These are phyloP conservation scores for Fusarium siculi DNA, from an alignment of 2,329 filamentous ascomycete species.

Conservation along the genomic window DNA sequence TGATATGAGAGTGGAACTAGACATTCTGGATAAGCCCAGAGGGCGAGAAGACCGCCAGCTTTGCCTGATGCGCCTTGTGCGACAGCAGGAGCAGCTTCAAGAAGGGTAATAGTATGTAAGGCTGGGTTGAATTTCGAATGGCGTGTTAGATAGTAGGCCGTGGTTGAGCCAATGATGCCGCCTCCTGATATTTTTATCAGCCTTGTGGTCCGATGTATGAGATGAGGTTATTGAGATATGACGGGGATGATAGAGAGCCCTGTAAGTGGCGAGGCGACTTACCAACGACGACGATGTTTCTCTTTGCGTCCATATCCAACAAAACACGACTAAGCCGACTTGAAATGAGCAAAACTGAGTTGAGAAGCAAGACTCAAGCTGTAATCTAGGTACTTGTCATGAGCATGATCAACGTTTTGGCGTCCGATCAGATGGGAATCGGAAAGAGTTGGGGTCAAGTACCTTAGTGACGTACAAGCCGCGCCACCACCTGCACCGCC, in stretches of 20 bases:
- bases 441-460: not conserved
- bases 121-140: conserved; percentile 82
- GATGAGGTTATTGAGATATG: conserved; percentile 11
- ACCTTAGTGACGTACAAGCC: conserved; percentile 16
- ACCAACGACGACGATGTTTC: conserved; percentile 64
- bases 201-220: not conserved
- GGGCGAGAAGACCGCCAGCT: conserved; percentile 87
- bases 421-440: conserved; percentile 6
- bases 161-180: conserved; percentile 91
- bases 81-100: conserved; percentile 84
- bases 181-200: conserved; percentile 67
- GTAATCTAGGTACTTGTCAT: conserved; percentile 9
- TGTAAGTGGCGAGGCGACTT: conserved; percentile 36
- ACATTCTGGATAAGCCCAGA: conserved; percentile 89
- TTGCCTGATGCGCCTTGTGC: conserved; percentile 95
- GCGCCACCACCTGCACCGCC: conserved; percentile 2
- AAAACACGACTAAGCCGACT: not conserved
- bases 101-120: conserved; percentile 81
- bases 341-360: not conserved
- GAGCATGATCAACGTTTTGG: not conserved
- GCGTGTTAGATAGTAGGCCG: conserved; percentile 89
- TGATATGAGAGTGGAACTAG: conserved; percentile 88
- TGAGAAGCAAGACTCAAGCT: not conserved
- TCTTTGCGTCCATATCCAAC: conserved; percentile 49
- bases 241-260: not conserved